Evolutionary conservation across 1,284 basidiomycete species (phyloP), one percentile per base, ranked within the genome.

Genomic region (Malassezia yamatoensis): DNA sequence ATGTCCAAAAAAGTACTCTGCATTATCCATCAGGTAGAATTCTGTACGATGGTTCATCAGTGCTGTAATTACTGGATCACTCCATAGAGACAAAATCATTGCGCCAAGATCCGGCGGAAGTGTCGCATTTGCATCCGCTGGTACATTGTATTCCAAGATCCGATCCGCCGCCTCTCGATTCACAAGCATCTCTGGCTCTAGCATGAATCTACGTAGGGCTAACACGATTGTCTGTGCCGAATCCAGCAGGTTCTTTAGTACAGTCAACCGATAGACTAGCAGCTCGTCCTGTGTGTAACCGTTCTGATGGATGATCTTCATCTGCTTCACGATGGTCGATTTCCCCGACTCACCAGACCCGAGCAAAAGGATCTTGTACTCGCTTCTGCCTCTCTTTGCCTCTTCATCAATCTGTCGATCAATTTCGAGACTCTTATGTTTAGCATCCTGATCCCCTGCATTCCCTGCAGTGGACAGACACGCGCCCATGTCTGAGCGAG

Each of bases 301-400:
- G 66, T 87, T 85, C 76, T 96, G 89, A 76, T 96, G 89, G 59
- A 96, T 93, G 63, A 96, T 96, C 81, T 94, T 96, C 91, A 96
- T 96, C 78, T 96, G 93, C 77, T 96, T 96, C 45, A 96, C 90
- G 63, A 96, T 90, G 0, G 91, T 96, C 5, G 84, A 87, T 78
- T 96, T 96, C 34, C 91, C 93, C 0, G 88, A 91, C 79, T 86
- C 85, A 67, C 84, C 84, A n/a, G 84, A 84, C 29, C 71, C 90
- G 5, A 96, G 80, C 18, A 96, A 79, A 21, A 96, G 77, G 64
- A 96, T 90, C 80, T 96, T 96, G 81, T 87, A 91, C 77, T 94
- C 90, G 72, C 86, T 85, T 76, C 85, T 86, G 67, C 88, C 87
- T 76, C 79, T 78, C 60, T 76, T 78, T 38, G 74, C 76, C 66